phyloP scores from a whole-genome alignment of 2,329 filamentous ascomycete species.

The Drechslera avenae region DNA sequence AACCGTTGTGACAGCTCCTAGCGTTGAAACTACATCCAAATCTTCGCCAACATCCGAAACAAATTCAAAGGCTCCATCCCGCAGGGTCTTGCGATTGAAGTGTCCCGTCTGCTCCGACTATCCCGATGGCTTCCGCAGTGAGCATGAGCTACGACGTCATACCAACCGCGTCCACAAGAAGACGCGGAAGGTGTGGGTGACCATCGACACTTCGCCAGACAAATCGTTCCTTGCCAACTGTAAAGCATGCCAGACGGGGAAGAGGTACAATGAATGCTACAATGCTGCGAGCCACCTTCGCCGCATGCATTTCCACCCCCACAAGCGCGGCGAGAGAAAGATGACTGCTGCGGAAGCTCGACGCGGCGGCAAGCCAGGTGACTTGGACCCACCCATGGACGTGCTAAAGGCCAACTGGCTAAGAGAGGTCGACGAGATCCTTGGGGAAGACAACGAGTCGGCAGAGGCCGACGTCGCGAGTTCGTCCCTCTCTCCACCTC shows the following conservation, averaged over 20 bases:
- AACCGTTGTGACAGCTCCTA: constrained; percentile 37
- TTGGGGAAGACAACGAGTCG: constrained; percentile 36
- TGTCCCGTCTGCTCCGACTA: constrained; percentile 74
- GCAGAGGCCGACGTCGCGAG: constrained; percentile 29
- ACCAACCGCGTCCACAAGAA: constrained; percentile 68
- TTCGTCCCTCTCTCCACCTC: constrained; percentile 26
- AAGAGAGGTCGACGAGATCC: constrained; percentile 59
- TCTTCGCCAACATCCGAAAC: constrained; percentile 42
- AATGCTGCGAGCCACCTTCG: constrained; percentile 90
- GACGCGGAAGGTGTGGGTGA: constrained; percentile 67
- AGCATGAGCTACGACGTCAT: constrained; percentile 69
- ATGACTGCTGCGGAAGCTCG: constrained; percentile 63
- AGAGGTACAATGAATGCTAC: constrained; percentile 89
- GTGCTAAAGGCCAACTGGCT: constrained; percentile 64
- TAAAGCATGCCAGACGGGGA: constrained; percentile 77
- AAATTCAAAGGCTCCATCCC: constrained; percentile 37
- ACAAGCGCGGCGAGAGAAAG: constrained; percentile 60
- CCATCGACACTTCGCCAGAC: constrained; percentile 64
- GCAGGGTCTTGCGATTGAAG: constrained; percentile 44
- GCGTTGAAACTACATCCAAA: constrained; percentile 31
- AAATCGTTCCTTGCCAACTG: constrained; percentile 74
- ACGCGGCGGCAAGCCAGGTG: constrained; percentile 63
- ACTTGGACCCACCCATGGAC: constrained; percentile 63
- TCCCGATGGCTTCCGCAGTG: constrained; percentile 80
- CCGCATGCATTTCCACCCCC: constrained; percentile 82